Percentiles rank a stretch among this genome's conserved stretches.
Evolutionary conservation across 176 grass and related monocot genomes (phyloP).

Genomic region (Calamus simplicifolius): DNA sequence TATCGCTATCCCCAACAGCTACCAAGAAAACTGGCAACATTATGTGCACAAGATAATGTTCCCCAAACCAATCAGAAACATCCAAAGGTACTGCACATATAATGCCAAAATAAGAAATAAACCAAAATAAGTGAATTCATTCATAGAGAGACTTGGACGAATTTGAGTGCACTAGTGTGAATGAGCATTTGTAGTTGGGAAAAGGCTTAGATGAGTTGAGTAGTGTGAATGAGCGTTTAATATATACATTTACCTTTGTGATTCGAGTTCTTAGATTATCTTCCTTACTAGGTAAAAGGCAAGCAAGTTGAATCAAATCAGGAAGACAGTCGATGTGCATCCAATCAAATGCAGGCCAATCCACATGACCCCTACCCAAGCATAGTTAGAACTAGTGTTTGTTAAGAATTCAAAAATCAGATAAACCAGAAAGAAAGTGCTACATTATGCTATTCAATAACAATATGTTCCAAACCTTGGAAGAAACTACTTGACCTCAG

Average conservation of each 20-base stretch:
- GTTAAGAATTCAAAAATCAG: too few relatives aligned
- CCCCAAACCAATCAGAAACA: constrained; percentile 65
- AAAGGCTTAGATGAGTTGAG: too few relatives aligned
- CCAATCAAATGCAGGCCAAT: constrained; percentile 95
- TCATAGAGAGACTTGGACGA: too few relatives aligned
- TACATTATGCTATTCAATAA: too few relatives aligned
- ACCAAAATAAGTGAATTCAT: background rate
- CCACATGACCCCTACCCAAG: constrained; percentile 55
- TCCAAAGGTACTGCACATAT: constrained; percentile 64
- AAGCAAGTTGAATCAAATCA: constrained; percentile 79
- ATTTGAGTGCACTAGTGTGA: background rate
- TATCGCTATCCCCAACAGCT: constrained; percentile 82
- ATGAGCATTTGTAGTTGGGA: background rate
- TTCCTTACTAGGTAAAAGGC: constrained; percentile 78
- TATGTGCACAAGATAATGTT: constrained; percentile 80
- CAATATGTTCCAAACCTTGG: too few relatives aligned
- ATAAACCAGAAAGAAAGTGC: too few relatives aligned
- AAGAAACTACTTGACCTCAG: background rate
- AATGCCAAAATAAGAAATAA: constrained; percentile 16
- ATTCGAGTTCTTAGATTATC: constrained; percentile 78
- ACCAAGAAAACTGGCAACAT: constrained; percentile 93
- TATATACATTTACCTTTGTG: constrained; percentile 47
- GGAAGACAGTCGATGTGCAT: constrained; percentile 91
- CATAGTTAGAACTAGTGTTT: background rate
- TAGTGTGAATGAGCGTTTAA: background rate